Conservation (phyloP, 495 filamentous ascomycete genomes). For the Xanthoparmelia taractica region DNA sequence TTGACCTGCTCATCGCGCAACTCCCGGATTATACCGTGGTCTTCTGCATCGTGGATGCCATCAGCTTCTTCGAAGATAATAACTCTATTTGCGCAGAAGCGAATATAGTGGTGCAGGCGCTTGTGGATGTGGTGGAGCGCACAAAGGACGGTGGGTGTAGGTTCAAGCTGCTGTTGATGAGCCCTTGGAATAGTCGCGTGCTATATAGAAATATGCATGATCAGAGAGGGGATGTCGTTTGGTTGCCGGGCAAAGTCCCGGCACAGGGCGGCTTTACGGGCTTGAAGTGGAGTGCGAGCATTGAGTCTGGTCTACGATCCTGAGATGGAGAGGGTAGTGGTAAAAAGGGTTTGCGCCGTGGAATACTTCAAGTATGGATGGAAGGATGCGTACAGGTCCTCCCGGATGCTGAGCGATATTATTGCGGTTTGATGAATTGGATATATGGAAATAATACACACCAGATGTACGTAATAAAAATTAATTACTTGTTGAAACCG, state of each 20-base stretch:
- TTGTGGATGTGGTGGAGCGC: neutral
- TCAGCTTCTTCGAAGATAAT: constrained; percentile 3
- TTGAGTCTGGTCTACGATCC: too few relatives aligned
- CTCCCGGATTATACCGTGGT: neutral
- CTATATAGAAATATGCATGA: neutral
- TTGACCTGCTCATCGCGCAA: constrained; percentile 1
- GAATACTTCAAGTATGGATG: too few relatives aligned
- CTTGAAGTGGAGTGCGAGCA: constrained; percentile 2
- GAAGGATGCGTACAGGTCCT: too few relatives aligned
- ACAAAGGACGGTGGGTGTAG: neutral
- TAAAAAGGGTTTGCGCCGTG: too few relatives aligned
- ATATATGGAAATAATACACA: too few relatives aligned
- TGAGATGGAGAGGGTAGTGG: too few relatives aligned
- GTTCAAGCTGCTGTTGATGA: constrained; percentile 10
- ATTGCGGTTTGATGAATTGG: too few relatives aligned
- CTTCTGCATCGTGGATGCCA: constrained; percentile 6
- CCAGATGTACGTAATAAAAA: too few relatives aligned
- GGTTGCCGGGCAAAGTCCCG: neutral
- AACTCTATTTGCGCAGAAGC: neutral
- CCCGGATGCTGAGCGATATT: too few relatives aligned
- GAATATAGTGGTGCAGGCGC: neutral
- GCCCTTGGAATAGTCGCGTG: constrained; percentile 2
- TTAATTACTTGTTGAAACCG: too few relatives aligned
- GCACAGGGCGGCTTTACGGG: neutral
- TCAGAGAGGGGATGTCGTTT: neutral